Evolutionary conservation across 495 filamentous ascomycete genomes (phyloP).

Genomic region (Neurospora sp.): DNA sequence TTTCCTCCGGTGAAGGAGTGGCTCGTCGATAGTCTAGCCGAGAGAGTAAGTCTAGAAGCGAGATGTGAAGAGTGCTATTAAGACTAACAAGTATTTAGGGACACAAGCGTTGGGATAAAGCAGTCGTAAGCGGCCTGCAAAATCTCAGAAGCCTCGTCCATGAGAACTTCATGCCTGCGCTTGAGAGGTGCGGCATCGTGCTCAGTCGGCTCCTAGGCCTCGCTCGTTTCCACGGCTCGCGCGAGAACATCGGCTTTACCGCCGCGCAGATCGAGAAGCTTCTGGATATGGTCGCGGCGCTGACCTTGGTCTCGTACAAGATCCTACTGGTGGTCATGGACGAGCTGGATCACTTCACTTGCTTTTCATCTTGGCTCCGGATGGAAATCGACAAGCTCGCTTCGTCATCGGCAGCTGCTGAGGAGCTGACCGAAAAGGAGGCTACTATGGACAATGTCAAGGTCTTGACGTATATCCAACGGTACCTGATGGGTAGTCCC

Average conservation of each 20-base stretch:
- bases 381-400: conserved; percentile 66
- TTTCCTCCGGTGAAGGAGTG: conserved; percentile 72
- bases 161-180: conserved; percentile 75
- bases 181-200: conserved; percentile 76
- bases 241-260: conserved; percentile 53
- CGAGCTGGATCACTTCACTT: conserved; percentile 66
- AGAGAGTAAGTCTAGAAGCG: conserved; percentile 49
- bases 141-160: conserved; percentile 69
- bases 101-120: conserved; percentile 92
- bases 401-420: conserved; percentile 28
- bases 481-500: conserved; percentile 37
- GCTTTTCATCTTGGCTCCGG: conserved; percentile 78
- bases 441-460: conserved; percentile 44
- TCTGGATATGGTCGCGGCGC: conserved; percentile 62
- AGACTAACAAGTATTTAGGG: conserved; percentile 41
- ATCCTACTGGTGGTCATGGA: conserved; percentile 61
- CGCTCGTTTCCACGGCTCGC: conserved; percentile 64
- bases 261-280: conserved; percentile 38
- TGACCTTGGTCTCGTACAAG: conserved; percentile 64
- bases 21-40: conserved; percentile 75
- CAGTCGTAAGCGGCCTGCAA: conserved; percentile 64
- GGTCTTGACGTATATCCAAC: conserved; percentile 43
- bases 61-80: background rate
- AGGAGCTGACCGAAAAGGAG: conserved; percentile 47
- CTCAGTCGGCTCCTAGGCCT: conserved; percentile 77